Evolutionary conservation across 768 basidiomycete genomes (phyloP), one percentile per base, ranked within the genome.

Genomic region (Leucocoprinus leucothites): DNA sequence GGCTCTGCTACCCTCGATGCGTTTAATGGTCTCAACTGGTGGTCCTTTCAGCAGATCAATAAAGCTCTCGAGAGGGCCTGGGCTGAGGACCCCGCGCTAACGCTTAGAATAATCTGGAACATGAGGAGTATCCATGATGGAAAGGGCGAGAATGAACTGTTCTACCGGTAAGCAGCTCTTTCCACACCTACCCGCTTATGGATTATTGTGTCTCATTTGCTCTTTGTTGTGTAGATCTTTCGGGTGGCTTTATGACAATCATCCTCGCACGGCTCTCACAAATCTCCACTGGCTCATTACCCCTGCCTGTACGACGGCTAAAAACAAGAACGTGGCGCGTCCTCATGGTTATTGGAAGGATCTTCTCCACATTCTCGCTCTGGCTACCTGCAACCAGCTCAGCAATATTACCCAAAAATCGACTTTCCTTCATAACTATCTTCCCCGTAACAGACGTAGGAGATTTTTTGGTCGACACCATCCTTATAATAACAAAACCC

Each of bases 271-370:
- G 0, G 84, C 87, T 2, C 82, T 91, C 44, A 60, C 65, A 8
- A 89, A 88, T 61, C 76, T 89, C 3, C 73, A 64, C 18, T 63
- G 72, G 53, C 71, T 88, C 3, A 79, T 85, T 36, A 70, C 76
- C 6, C 82, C 82, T 0, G 74, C 80, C 7, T 82, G 82, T 64
- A 50, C 56, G 3, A 65, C 65, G 40, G 54, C 61, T 14, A 72
- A 70, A 62, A 60, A 67, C 56, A 67, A 66, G 61, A 58, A 65
- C 48, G 35, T 59, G 21, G 56, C 61, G 26, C 53, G 65, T 22
- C 57, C 72, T 14, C 87, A 89, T 47, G 87, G 87, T 0, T 87
- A 84, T 61, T 89, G 85, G 84, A 89, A 91, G 63, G 88, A 89
- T 60, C 73, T 89, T 19, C 76, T 87, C 50, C 85, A 87, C 49